These are phyloP conservation scores for Cairneyella variabilis DNA, from an alignment of 495 filamentous ascomycete species.

Conservation along the genomic window DNA sequence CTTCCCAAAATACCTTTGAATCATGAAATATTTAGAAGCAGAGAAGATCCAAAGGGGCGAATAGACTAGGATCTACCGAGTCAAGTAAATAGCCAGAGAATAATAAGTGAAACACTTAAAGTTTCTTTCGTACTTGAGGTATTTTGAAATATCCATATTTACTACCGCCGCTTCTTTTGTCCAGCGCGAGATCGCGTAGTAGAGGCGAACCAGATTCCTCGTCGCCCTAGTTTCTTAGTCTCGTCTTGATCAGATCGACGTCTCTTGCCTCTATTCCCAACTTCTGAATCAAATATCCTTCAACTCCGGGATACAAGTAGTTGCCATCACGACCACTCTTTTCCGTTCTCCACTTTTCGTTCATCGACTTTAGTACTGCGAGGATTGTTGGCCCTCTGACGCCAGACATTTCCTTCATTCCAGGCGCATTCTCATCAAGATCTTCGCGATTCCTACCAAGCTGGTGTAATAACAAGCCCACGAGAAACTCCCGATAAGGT, in stretches of 20 bases:
- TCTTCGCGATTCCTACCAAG: neutral
- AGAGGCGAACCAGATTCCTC: too few species aligned
- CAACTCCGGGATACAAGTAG: slow-evolving; percentile 38
- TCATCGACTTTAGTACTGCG: slow-evolving; percentile 9
- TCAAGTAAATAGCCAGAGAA: too few species aligned
- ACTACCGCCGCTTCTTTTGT: too few species aligned
- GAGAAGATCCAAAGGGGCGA: too few species aligned
- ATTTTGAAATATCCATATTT: too few species aligned
- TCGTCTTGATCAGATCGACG: slow-evolving; percentile 36
- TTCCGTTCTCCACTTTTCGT: neutral
- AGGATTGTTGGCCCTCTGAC: slow-evolving; percentile 4
- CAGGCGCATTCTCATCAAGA: neutral
- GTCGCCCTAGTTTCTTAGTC: too few species aligned
- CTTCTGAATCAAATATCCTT: slow-evolving; percentile 35
- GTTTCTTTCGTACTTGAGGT: too few species aligned
- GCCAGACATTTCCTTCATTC: slow-evolving; percentile 3
- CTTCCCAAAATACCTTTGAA: too few species aligned
- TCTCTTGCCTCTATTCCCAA: slow-evolving; percentile 40
- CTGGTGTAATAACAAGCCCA: neutral
- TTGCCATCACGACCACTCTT: neutral
- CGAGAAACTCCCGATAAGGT: slow-evolving; percentile 32
- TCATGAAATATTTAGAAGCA: too few species aligned
- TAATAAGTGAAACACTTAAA: too few species aligned
- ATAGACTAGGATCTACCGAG: too few species aligned
- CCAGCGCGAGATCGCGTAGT: too few species aligned